Base-by-base conservation (phyloP, 2,329 filamentous ascomycete genomes). In the Lachnum nothofagi region DNA sequence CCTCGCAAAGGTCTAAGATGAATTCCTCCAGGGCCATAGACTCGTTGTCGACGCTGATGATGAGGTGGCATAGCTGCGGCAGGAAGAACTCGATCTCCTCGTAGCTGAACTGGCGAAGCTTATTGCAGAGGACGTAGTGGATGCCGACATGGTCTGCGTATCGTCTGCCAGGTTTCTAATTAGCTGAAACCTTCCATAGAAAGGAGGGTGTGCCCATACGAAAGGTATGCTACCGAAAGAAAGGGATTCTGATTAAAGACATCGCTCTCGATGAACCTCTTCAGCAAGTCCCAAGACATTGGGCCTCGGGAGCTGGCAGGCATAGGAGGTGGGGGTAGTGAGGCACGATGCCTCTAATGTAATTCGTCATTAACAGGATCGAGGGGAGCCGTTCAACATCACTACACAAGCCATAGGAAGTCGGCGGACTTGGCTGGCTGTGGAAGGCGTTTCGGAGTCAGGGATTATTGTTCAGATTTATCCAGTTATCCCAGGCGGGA, bases 1-100 rank as follows among this genome's bases (percentile, higher is more conserved):
- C 87, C 68, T 93, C 86, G 70, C 88, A 93, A 52, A 93, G 71
- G 68, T 93, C 88, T 63, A 91, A 73, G 62, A 93, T 78, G 66
- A 91, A 93, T 71, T 93, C 88, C 70, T 93, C 88, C 68, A 93
- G 70, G 42, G 88, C 88, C 86, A 93, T 91, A 59, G 87, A 91
- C 74, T 93, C 88, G 70, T 91, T 93, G 74, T 91, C 83, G 67
- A 91, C 80, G 69, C 86, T 91, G 64, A 93, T 86, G 70, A 91
- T 83, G 56, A 93, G 82, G 72, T 93, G 88, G 67, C 88, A 93
- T 74, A 93, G 74, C 74, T 89, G 86, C 54, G 88, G 88, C 42
- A 93, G 78, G 75, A 91, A 93, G 82, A 93, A 93, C 71, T 93
- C 88, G 67, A 93, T 91, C 70, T 93, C 87, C 74, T 90, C 86